These are phyloP conservation scores for Durusdinium trenchii DNA, from an alignment of 73 alveolate species.

Conservation along the genomic window DNA sequence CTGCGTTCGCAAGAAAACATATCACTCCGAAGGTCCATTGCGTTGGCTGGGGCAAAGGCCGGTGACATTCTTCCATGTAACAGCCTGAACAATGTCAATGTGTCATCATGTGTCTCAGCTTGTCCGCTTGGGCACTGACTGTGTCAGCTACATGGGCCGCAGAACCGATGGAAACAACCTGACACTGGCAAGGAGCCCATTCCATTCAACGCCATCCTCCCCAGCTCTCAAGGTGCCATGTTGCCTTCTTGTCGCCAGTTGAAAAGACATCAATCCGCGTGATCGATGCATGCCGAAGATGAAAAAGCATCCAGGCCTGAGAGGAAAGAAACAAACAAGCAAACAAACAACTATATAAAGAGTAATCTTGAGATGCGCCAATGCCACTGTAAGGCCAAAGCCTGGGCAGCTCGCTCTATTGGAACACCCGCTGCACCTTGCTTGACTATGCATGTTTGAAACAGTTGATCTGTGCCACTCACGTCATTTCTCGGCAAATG, in stretches of 20 bases:
- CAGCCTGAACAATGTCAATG: neutral
- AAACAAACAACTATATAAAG: neutral
- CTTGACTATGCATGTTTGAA: neutral
- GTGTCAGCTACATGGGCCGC: conserved; percentile 88
- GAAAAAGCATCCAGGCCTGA: conserved; percentile 88
- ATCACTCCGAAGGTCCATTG: neutral
- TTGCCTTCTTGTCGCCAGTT: conserved; percentile 74
- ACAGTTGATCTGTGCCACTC: neutral
- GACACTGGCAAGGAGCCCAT: neutral
- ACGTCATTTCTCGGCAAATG: neutral
- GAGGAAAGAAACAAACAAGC: neutral
- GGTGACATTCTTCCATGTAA: conserved; percentile 84
- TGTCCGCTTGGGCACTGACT: conserved; percentile 8
- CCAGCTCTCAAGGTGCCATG: neutral
- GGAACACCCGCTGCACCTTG: conserved; percentile 93
- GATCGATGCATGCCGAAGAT: conserved; percentile 91
- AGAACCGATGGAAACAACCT: conserved; percentile 82
- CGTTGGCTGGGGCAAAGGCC: neutral
- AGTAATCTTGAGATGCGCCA: neutral
- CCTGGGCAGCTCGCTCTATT: conserved; percentile 93
- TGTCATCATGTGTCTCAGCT: neutral
- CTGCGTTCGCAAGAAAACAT: neutral
- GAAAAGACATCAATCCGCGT: conserved; percentile 88
- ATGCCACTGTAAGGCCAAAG: neutral
- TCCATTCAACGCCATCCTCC: neutral